A percentile compares a stretch with the other conserved stretches of the same genome.
Conservation (phyloP, 495 filamentous ascomycete species). For the Penicillium cinerascens region DNA sequence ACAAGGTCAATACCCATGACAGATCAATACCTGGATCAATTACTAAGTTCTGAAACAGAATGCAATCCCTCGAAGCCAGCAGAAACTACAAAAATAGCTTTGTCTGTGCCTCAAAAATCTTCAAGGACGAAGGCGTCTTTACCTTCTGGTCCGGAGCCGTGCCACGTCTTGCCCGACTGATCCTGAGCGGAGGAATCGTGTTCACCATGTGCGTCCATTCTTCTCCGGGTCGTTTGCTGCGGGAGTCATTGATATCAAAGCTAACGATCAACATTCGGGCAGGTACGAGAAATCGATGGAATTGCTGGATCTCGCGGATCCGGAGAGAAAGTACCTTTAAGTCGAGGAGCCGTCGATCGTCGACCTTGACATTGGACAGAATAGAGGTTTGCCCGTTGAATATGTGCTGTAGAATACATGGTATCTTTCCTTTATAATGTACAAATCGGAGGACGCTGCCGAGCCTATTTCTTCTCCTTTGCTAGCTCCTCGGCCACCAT, state of each 20-base stretch:
- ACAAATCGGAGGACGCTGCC: neutral
- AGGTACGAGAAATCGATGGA: constrained; percentile 98
- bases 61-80: constrained; percentile 93
- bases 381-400: constrained; percentile 2
- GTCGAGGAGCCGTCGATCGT: constrained; percentile 41
- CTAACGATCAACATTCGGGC: constrained; percentile 9
- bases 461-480: constrained; percentile 17
- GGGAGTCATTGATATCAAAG: neutral
- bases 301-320: constrained; percentile 73
- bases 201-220: constrained; percentile 77
- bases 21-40: neutral
- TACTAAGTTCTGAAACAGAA: constrained; percentile 47
- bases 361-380: constrained; percentile 52
- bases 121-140: constrained; percentile 81
- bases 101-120: constrained; percentile 76
- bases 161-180: constrained; percentile 76
- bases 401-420: constrained; percentile 16
- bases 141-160: constrained; percentile 95
- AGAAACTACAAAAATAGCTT: constrained; percentile 85
- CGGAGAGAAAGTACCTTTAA: constrained; percentile 82
- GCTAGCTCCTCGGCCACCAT: constrained; percentile 51
- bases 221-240: neutral
- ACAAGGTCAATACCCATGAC: constrained; percentile 54
- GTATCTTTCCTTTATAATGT: constrained; percentile 11
- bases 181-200: constrained; percentile 92